Conservation (phyloP, 805 yeast species). For the Candida incommunis region DNA sequence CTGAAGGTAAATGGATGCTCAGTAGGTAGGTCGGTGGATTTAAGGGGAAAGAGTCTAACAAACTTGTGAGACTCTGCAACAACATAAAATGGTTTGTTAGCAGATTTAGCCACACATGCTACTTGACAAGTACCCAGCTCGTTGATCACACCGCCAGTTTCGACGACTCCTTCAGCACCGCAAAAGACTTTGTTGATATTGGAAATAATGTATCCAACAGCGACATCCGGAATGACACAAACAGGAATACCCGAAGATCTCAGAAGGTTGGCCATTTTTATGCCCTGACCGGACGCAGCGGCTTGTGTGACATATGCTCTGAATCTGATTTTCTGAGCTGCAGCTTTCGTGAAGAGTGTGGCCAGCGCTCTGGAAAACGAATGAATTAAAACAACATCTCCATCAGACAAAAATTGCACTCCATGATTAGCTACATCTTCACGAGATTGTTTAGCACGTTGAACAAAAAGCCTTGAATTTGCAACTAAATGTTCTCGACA, state of each 20-base stretch:
- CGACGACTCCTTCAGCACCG: constrained; percentile 99
- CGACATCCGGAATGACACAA: constrained; percentile 76
- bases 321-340: constrained; percentile 64
- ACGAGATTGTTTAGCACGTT: constrained; percentile 83
- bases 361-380: constrained; percentile 85
- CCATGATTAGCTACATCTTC: constrained; percentile 81
- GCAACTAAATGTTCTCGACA: constrained; percentile 79
- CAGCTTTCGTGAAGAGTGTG: constrained; percentile 63
- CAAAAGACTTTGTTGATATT: constrained; percentile 86
- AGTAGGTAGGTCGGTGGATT: constrained; percentile 80
- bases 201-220: constrained; percentile 85
- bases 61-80: constrained; percentile 93
- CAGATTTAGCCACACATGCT: constrained; percentile 80
- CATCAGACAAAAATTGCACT: constrained; percentile 79
- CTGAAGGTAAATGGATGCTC: constrained; percentile 26
- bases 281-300: constrained; percentile 68
- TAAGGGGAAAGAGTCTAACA: constrained; percentile 87
- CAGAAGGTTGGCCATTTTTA: constrained; percentile 52
- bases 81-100: constrained; percentile 87
- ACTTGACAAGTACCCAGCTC: constrained; percentile 86
- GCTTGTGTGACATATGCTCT: constrained; percentile 89
- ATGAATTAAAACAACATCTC: constrained; percentile 78
- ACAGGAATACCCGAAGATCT: constrained; percentile 71
- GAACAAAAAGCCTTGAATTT: constrained; percentile 83
- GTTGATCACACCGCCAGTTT: constrained; percentile 95